Evolutionary conservation across 2,329 filamentous ascomycete genomes (phyloP).

Genomic region (Bipolaris zeicola): DNA sequence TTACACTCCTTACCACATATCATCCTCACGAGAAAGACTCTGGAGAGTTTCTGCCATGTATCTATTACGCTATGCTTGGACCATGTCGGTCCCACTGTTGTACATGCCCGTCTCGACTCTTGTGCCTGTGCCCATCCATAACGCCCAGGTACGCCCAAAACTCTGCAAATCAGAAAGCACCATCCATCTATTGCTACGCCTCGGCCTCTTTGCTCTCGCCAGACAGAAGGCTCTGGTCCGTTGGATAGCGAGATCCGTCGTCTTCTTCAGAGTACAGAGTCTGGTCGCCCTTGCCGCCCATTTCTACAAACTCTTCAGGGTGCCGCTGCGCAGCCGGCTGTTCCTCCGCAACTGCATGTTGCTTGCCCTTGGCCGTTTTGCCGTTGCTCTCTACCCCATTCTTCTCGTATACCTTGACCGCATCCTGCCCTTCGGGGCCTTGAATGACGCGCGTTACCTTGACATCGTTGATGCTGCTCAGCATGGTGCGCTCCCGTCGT

Average conservation of each 20-base stretch:
- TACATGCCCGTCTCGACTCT: slow-evolving; percentile 20
- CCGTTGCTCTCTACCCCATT: slow-evolving; percentile 37
- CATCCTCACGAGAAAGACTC: background rate
- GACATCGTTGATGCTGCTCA: slow-evolving; percentile 81
- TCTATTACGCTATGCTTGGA: slow-evolving; percentile 10
- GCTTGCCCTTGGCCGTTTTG: slow-evolving; percentile 21
- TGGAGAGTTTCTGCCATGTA: too few species aligned
- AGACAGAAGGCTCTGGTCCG: slow-evolving; percentile 22
- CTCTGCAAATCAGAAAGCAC: background rate
- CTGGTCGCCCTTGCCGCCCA: slow-evolving; percentile 87
- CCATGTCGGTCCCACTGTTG: slow-evolving; percentile 15
- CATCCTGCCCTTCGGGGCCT: slow-evolving; percentile 57
- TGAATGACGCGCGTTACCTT: slow-evolving; percentile 64
- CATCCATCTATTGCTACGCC: background rate
- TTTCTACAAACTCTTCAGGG: slow-evolving; percentile 77
- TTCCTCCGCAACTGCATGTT: slow-evolving; percentile 57
- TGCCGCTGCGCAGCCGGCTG: slow-evolving; percentile 70
- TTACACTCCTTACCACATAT: background rate
- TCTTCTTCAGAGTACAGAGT: slow-evolving; percentile 71
- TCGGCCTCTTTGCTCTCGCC: slow-evolving; percentile 6
- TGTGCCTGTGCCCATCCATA: slow-evolving; percentile 19
- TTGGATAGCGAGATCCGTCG: slow-evolving; percentile 47
- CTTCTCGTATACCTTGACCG: slow-evolving; percentile 50
- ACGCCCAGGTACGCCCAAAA: slow-evolving; percentile 15
- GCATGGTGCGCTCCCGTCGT: slow-evolving; percentile 79